Percentiles rank a stretch among this genome's conserved stretches.
Conservation (phyloP, 1,139 yeast species). For the Hyphopichia fennica region DNA sequence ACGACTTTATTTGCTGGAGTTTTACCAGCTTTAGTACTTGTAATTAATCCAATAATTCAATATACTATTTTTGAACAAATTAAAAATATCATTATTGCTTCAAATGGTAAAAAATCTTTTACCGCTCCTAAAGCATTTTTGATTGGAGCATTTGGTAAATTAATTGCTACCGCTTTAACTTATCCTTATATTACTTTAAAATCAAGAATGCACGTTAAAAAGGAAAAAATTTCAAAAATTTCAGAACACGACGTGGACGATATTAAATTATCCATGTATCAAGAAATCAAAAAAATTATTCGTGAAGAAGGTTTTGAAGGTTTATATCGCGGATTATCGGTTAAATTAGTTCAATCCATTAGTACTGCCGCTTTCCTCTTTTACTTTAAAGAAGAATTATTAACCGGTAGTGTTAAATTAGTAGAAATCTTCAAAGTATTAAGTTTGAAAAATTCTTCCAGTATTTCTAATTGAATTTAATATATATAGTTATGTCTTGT, state of each 20-base stretch:
- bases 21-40: slow-evolving; percentile 82
- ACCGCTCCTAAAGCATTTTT: slow-evolving; percentile 73
- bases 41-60: slow-evolving; percentile 86
- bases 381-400: slow-evolving; percentile 85
- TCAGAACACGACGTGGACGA: slow-evolving; percentile 16
- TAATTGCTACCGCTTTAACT: slow-evolving; percentile 81
- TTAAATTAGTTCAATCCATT: slow-evolving; percentile 81
- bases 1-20: slow-evolving; percentile 78
- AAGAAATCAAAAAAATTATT: slow-evolving; percentile 52
- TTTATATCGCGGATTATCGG: slow-evolving; percentile 76
- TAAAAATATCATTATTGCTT: slow-evolving; percentile 62
- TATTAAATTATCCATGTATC: slow-evolving; percentile 39
- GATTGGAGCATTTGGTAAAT: slow-evolving; percentile 87
- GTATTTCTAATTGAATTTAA: background rate
- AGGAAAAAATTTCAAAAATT: slow-evolving; percentile 33
- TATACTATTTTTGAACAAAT: slow-evolving; percentile 90
- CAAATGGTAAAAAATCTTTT: slow-evolving; percentile 46
- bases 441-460: slow-evolving; percentile 21
- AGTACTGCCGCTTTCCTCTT: slow-evolving; percentile 88
- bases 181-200: slow-evolving; percentile 91
- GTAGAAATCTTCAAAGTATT: slow-evolving; percentile 38
- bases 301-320: slow-evolving; percentile 71
- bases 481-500: no score
- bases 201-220: slow-evolving; percentile 78
- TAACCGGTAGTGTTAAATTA: slow-evolving; percentile 48